Evolutionary conservation across 2,329 filamentous ascomycete genomes (phyloP).

Genomic region (Penicillium verrucosum): DNA sequence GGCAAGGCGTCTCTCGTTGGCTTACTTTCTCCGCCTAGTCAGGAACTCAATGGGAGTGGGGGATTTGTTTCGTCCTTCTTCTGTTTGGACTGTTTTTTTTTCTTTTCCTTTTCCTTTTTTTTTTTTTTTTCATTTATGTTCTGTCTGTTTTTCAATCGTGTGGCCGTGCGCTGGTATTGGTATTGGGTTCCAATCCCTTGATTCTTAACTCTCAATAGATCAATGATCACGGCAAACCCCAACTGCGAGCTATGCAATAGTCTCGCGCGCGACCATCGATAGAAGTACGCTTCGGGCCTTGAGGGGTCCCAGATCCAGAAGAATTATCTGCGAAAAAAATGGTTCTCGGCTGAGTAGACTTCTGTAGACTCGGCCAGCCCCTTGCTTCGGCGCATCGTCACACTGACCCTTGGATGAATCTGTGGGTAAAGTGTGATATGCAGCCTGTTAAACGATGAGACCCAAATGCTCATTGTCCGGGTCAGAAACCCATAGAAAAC

Average conservation of each 20-base stretch:
- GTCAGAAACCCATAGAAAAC: not conserved
- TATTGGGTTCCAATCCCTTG: not conserved
- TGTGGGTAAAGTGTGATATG: not conserved
- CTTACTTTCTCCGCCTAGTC: conserved; percentile 10
- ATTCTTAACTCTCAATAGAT: not conserved
- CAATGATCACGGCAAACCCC: not conserved
- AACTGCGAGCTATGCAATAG: conserved; percentile 1
- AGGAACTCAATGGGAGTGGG: conserved; percentile 14
- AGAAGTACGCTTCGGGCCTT: not conserved
- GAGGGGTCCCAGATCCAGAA: not conserved
- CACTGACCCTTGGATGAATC: conserved; percentile 17
- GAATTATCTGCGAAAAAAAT: not conserved
- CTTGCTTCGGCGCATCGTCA: conserved; percentile 20
- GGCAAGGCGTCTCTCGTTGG: conserved; percentile 6
- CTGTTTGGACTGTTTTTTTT: not conserved
- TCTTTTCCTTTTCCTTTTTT: no score
- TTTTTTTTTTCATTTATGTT: not conserved
- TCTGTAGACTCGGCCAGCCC: conserved; percentile 18
- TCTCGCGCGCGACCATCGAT: not conserved
- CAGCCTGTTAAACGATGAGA: not conserved
- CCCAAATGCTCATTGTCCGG: not conserved
- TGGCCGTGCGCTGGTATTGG: not conserved
- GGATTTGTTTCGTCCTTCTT: not conserved
- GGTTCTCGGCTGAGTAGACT: conserved; percentile 1
- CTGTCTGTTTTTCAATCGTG: not conserved